phyloP scores from a whole-genome alignment of 441 rosid species.

The Croton setiger region DNA sequence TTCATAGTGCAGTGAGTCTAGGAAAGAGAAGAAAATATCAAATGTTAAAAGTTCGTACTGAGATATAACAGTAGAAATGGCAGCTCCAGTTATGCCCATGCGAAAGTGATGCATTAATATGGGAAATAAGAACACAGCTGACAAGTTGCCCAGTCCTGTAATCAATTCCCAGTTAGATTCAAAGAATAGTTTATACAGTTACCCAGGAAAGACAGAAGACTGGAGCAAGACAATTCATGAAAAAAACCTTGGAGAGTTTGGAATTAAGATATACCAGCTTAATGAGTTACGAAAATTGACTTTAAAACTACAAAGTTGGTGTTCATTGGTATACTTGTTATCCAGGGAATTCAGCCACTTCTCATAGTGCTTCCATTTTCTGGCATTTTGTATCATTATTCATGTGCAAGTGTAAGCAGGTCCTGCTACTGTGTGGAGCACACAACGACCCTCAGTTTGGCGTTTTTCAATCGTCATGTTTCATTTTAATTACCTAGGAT shows the following conservation, averaged over 20 bases:
- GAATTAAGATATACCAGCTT: not conserved
- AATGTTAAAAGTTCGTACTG: constrained; percentile 31
- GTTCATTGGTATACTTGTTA: not conserved
- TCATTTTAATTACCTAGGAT: not conserved
- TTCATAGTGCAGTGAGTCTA: not conserved
- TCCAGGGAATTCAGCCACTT: not conserved
- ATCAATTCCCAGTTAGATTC: constrained; percentile 2
- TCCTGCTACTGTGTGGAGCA: too few species aligned
- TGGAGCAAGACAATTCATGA: not conserved
- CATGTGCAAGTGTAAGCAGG: too few species aligned
- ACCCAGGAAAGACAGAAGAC: not conserved
- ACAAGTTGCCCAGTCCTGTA: constrained; percentile 42
- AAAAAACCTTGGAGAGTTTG: not conserved
- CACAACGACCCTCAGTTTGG: too few species aligned
- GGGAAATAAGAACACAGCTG: constrained; percentile 36
- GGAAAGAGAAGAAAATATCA: not conserved
- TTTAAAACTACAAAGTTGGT: not conserved
- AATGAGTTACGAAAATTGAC: not conserved
- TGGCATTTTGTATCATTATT: not conserved
- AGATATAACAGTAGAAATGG: constrained; percentile 43
- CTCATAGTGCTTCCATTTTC: not conserved
- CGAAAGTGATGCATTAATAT: constrained; percentile 33
- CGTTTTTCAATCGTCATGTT: not conserved
- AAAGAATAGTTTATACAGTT: not conserved
- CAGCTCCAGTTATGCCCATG: constrained; percentile 44